Evolutionary conservation across 176 grass and related monocot genomes (phyloP).

Genomic region (Lolium multiflorum): DNA sequence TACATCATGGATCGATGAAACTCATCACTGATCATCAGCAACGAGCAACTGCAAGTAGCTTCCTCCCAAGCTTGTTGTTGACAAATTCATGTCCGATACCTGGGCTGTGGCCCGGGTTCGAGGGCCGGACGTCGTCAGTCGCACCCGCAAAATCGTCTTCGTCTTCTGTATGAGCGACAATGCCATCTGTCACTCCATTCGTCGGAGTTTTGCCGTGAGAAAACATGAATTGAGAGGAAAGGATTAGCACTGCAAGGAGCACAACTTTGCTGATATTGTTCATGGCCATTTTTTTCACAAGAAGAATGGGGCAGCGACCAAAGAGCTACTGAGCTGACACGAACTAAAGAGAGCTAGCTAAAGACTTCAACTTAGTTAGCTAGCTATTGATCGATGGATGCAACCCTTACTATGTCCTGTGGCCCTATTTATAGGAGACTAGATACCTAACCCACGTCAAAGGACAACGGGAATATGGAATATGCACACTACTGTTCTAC

Average conservation of each 20-base stretch:
- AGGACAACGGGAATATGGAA: background rate
- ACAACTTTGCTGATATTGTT: constrained; percentile 5
- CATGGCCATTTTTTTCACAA: constrained; percentile 24
- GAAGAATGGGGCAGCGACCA: background rate
- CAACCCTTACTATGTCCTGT: background rate
- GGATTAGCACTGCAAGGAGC: constrained; percentile 16
- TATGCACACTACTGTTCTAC: background rate
- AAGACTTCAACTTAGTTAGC: constrained; percentile 8
- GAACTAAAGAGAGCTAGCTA: background rate
- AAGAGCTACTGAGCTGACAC: background rate
- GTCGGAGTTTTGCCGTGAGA: background rate
- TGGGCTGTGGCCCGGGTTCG: constrained; percentile 26
- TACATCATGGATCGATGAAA: constrained; percentile 1
- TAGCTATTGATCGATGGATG: background rate
- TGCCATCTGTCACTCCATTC: constrained; percentile 22
- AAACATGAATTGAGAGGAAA: constrained; percentile 15
- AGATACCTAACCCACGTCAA: background rate
- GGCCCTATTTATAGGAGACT: constrained; percentile 39
- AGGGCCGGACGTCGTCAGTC: constrained; percentile 17
- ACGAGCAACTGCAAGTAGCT: constrained; percentile 3
- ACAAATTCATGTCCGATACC: constrained; percentile 42
- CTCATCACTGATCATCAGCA: background rate
- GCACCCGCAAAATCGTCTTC: background rate
- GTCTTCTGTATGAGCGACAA: background rate
- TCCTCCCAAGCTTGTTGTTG: constrained; percentile 50